Conservation (phyloP, 306 rosid genomes). For the Medicago ruthenica region DNA sequence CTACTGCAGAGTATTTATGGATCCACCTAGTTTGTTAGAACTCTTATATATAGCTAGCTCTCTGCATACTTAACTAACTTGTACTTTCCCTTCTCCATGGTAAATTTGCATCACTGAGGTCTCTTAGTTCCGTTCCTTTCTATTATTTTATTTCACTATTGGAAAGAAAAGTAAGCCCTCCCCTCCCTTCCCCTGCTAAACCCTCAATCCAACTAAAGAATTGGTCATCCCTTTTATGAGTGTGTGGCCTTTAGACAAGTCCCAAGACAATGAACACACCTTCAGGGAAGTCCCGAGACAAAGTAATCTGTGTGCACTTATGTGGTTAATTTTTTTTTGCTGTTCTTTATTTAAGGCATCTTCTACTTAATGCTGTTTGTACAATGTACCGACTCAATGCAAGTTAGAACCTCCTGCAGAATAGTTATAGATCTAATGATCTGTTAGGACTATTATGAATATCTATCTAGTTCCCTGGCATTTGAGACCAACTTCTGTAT, state of each 20-base stretch:
- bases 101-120: slow-evolving; percentile 19
- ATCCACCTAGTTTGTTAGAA: background rate
- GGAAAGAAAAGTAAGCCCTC: too few species aligned
- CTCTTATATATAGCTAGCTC: background rate
- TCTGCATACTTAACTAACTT: background rate
- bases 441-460: too few species aligned
- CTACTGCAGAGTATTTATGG: background rate
- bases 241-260: background rate
- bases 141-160: background rate
- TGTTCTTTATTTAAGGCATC: background rate
- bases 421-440: slow-evolving; percentile 4
- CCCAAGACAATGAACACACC: slow-evolving; percentile 1
- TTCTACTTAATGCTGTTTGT: background rate
- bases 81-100: background rate
- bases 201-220: background rate
- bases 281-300: slow-evolving; percentile 1
- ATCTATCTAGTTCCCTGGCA: too few species aligned
- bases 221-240: background rate
- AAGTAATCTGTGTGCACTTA: background rate
- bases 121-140: slow-evolving; percentile 3
- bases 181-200: too few species aligned
- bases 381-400: background rate
- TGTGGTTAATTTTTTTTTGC: background rate
- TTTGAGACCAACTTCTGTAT: too few species aligned
- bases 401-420: slow-evolving; percentile 5